phyloP scores from a whole-genome alignment of 164 flowering plant genomes.

The Stephania yunnanensis region DNA sequence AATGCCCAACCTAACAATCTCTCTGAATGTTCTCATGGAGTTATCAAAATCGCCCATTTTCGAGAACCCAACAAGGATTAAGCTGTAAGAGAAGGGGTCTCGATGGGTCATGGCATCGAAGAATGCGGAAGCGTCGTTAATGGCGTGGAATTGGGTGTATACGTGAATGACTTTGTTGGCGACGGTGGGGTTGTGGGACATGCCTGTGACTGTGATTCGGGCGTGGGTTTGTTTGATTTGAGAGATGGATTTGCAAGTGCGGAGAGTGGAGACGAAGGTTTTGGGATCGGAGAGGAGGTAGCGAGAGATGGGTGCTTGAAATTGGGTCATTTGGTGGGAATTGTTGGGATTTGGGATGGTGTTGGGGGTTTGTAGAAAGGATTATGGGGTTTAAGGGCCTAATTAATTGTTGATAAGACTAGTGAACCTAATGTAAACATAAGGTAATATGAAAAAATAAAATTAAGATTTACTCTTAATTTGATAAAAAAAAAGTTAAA shows the following conservation, averaged over 20 bases:
- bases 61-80: slow-evolving; percentile 47
- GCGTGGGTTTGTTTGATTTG: slow-evolving; percentile 45
- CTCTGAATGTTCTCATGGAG: slow-evolving; percentile 35
- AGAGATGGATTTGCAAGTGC: slow-evolving; percentile 24
- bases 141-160: slow-evolving; percentile 25
- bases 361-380: too few species aligned
- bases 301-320: slow-evolving; percentile 10
- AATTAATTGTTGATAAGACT: too few species aligned
- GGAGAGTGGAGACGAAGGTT: slow-evolving; percentile 25
- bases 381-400: too few species aligned
- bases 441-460: too few species aligned
- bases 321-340: slow-evolving; percentile 5
- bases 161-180: slow-evolving; percentile 45
- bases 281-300: slow-evolving; percentile 14
- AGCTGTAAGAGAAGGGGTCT: slow-evolving; percentile 42
- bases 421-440: too few species aligned
- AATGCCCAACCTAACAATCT: slow-evolving; percentile 28
- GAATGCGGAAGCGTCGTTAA: slow-evolving; percentile 27
- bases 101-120: slow-evolving; percentile 33
- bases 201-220: slow-evolving; percentile 23
- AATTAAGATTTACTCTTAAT: too few species aligned
- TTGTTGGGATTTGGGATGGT: too few species aligned
- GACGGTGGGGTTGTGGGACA: slow-evolving; percentile 20
- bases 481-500: too few species aligned
- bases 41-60: slow-evolving; percentile 37